phyloP scores from a whole-genome alignment of 225 moss, liverwort and hornwort species.

The Bryum argenteum region DNA sequence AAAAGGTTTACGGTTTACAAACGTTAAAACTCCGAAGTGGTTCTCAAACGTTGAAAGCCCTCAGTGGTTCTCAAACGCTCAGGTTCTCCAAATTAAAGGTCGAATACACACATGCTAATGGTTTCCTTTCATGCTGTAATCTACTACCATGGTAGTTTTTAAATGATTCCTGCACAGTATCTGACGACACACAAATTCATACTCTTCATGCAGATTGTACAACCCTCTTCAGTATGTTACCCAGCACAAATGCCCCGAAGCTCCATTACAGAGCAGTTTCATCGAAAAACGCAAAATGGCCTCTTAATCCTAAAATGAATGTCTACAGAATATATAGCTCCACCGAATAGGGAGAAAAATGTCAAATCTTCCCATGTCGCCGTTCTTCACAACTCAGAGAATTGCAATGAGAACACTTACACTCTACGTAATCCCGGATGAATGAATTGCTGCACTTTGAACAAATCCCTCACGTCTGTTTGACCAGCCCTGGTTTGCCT shows the following conservation, averaged over 20 bases:
- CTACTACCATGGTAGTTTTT: too few relatives aligned
- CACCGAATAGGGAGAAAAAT: not conserved
- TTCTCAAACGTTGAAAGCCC: too few relatives aligned
- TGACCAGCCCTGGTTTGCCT: constrained; percentile 24
- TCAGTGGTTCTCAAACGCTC: too few relatives aligned
- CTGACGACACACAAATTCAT: too few relatives aligned
- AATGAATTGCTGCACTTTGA: constrained; percentile 23
- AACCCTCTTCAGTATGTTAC: too few relatives aligned
- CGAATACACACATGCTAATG: too few relatives aligned
- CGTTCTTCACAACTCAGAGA: constrained; percentile 18
- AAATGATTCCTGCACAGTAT: too few relatives aligned
- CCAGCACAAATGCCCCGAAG: not conserved
- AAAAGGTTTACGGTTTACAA: too few relatives aligned
- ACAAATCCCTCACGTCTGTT: constrained; percentile 15
- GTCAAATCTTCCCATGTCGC: not conserved
- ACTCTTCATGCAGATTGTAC: too few relatives aligned
- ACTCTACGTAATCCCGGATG: constrained; percentile 39
- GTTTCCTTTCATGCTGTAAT: too few relatives aligned
- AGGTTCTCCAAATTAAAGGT: too few relatives aligned
- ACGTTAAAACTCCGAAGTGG: too few relatives aligned
- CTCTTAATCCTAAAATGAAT: constrained; percentile 9
- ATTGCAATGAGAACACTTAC: constrained; percentile 14
- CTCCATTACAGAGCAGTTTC: constrained; percentile 12
- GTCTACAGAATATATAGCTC: not conserved
- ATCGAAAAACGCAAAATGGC: not conserved